phyloP scores from a whole-genome alignment of 176 grass and related monocot genomes.

The Dendrocalamus sinicus region DNA sequence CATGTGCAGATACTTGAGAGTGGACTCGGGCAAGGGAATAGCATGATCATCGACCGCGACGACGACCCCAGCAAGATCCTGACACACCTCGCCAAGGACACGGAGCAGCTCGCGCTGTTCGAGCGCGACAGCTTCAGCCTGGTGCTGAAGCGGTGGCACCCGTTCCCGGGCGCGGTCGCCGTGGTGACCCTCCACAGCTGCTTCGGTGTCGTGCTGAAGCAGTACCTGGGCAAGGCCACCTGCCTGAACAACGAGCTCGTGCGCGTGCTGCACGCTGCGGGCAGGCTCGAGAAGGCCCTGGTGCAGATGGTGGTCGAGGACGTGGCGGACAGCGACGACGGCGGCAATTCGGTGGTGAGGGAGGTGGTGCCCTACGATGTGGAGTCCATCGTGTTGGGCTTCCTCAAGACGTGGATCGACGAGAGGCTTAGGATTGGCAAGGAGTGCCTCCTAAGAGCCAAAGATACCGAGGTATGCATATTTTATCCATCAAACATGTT shows the following conservation, averaged over 20 bases:
- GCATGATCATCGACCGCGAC: conserved; percentile 42
- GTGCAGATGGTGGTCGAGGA: conserved; percentile 73
- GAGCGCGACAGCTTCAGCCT: conserved; percentile 70
- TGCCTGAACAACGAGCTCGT: conserved; percentile 79
- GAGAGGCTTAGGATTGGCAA: conserved; percentile 69
- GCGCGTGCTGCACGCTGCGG: conserved; percentile 76
- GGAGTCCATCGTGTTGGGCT: conserved; percentile 58
- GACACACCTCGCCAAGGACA: conserved; percentile 59
- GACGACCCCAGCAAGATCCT: conserved; percentile 65
- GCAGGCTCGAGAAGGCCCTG: conserved; percentile 73
- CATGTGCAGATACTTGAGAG: conserved; percentile 65
- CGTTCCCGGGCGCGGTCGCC: conserved; percentile 58
- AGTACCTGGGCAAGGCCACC: conserved; percentile 60
- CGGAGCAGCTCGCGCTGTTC: conserved; percentile 60
- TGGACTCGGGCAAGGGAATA: conserved; percentile 55
- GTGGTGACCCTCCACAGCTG: conserved; percentile 70
- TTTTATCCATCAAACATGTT: not conserved
- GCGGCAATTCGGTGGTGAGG: conserved; percentile 49
- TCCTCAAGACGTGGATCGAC: conserved; percentile 80
- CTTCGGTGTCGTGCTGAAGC: conserved; percentile 82
- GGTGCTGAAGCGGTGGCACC: conserved; percentile 63
- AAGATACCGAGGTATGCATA: conserved; percentile 74
- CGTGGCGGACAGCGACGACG: conserved; percentile 62
- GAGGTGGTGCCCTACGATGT: conserved; percentile 80
- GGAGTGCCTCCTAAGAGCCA: conserved; percentile 73